Base-by-base conservation (phyloP, 208 protist genomes). In the Naegleria gruberi region DNA sequence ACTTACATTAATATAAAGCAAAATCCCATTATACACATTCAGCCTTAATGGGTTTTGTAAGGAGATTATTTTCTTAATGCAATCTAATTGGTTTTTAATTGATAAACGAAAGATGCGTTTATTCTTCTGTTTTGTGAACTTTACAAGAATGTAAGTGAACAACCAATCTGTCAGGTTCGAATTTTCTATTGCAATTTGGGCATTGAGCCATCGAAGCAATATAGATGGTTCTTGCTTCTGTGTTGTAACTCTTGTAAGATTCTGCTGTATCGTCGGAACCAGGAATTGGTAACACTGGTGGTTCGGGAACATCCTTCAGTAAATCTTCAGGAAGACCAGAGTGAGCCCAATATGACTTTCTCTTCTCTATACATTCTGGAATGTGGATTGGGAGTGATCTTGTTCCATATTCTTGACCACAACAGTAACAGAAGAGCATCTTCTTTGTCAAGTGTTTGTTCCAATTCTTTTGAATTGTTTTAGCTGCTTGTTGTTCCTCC, bases 131-230 rank as follows among this genome's bases (percentile, higher is more conserved):
- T 12, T 51, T 51, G 12, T 51, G 12, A 17, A 17, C 43, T 12
- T 95, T 96, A 92, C 96, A 98, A 90, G 94, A 96, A 47, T 94
- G 93, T 87, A 96, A 91, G 90, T 98, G 96, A 34, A 98, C 92
- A 90, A 94, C 93, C 34, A 98, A 93, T 6, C 95, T 94, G 73
- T 97, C 96, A 0, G 96, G 96, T 47, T 97, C 88, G 89, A 98
- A 98, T 37, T 94, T 97, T 91, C 96, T 94, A 83, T 94, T 93
- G 90, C 96, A 98, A 55, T 30, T 30, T 40, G 83, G 41, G 15
- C 83, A 87, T 87, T 45, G 41, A 87, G 43, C 41, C 83, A 87
- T 87, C 3, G 19, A 23, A 19, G 8, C 43, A 19, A 41, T 87
- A 40, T 87, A 87, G 55, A 55, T 87, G 0, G 34, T 34, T 46